These are phyloP conservation scores for Candida golubevii DNA, from an alignment of 805 yeast genomes.

Conservation along the genomic window DNA sequence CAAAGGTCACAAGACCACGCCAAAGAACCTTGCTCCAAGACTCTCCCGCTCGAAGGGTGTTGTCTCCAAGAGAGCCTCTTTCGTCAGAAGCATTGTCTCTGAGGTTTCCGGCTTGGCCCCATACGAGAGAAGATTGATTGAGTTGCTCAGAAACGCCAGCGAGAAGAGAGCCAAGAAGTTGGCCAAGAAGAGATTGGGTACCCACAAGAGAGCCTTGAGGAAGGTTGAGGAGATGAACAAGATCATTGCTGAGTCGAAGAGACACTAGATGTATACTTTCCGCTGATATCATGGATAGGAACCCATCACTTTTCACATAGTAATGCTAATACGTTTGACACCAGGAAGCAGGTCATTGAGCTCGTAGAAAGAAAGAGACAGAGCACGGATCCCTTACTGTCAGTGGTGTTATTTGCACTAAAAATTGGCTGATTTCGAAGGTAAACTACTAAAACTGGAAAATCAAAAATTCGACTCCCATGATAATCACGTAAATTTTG, in stretches of 20 bases:
- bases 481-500: too few relatives aligned
- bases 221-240: constrained; percentile 98
- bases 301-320: constrained; percentile 11
- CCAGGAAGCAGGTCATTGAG: too few relatives aligned
- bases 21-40: constrained; percentile 63
- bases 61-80: constrained; percentile 89
- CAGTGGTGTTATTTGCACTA: too few relatives aligned
- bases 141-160: constrained; percentile 99
- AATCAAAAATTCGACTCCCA: too few relatives aligned
- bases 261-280: constrained; percentile 52
- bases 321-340: constrained; percentile 19
- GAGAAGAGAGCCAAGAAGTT: constrained; percentile 99
- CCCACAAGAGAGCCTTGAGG: constrained; percentile 99
- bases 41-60: constrained; percentile 96
- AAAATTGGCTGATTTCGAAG: too few relatives aligned
- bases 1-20: constrained; percentile 98
- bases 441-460: too few relatives aligned
- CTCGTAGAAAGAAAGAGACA: too few relatives aligned
- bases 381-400: too few relatives aligned
- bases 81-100: constrained; percentile 91
- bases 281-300: not conserved
- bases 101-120: constrained; percentile 99
- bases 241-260: constrained; percentile 95
- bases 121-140: constrained; percentile 99
- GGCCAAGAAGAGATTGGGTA: constrained; percentile 99